Evolutionary conservation across 1,284 basidiomycete genomes (phyloP).

Genomic region (Wallemia ichthyophaga): DNA sequence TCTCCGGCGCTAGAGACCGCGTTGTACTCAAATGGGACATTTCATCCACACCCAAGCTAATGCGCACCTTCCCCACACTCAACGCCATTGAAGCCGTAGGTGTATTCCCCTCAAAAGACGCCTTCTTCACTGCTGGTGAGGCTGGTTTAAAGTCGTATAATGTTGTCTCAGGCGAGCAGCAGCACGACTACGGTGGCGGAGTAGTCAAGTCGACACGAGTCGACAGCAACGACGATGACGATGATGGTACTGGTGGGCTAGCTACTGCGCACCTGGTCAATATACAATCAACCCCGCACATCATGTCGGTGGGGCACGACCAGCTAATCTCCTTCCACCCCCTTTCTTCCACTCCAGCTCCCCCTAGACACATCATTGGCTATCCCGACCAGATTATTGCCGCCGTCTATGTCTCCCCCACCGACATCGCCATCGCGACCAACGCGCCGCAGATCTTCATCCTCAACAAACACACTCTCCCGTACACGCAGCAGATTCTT

Average conservation of each 20-base stretch:
- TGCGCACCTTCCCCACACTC: slow-evolving; percentile 56
- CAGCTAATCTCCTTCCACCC: slow-evolving; percentile 84
- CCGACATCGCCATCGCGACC: slow-evolving; percentile 64
- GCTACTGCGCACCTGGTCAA: not conserved
- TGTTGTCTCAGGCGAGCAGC: slow-evolving; percentile 28
- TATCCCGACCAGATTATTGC: slow-evolving; percentile 98
- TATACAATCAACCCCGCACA: too few species aligned
- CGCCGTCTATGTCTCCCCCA: slow-evolving; percentile 35
- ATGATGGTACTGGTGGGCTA: slow-evolving; percentile 14
- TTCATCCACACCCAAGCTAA: slow-evolving; percentile 24
- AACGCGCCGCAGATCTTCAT: slow-evolving; percentile 67
- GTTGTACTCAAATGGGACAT: slow-evolving; percentile 74
- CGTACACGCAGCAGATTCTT: slow-evolving; percentile 49
- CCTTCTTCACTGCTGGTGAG: slow-evolving; percentile 65
- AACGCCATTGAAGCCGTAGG: slow-evolving; percentile 70
- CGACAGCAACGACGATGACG: slow-evolving; percentile 23
- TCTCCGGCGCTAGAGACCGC: slow-evolving; percentile 67
- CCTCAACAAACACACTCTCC: slow-evolving; percentile 32
- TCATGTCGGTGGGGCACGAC: slow-evolving; percentile 83
- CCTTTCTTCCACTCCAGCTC: slow-evolving; percentile 15
- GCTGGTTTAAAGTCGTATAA: slow-evolving; percentile 62
- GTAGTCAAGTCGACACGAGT: slow-evolving; percentile 25
- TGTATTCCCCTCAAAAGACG: slow-evolving; percentile 25
- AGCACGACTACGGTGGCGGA: not conserved
- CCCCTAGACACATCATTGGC: slow-evolving; percentile 54